These are phyloP conservation scores for Arthrinium puccinioides DNA, from an alignment of 2,329 filamentous ascomycete genomes.

Conservation along the genomic window DNA sequence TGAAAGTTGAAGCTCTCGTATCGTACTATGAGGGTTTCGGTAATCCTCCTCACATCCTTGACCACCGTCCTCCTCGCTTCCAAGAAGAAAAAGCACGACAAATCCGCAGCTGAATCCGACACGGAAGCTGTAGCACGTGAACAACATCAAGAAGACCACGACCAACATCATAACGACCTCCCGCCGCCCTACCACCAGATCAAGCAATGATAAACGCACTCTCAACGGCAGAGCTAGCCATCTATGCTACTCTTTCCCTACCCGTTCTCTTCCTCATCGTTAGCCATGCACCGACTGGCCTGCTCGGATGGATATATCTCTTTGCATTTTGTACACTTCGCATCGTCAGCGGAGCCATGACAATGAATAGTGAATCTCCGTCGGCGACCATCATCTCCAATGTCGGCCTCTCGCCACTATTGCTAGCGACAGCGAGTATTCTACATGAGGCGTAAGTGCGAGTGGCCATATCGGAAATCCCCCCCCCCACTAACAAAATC, in stretches of 20 bases:
- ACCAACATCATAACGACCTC: background rate
- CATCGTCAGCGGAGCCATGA: background rate
- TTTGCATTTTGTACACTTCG: background rate
- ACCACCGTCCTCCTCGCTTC: no score
- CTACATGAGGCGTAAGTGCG: background rate
- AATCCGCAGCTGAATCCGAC: no score
- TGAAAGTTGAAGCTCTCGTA: no score
- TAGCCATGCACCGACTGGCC: no score
- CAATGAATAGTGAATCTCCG: background rate
- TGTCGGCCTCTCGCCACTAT: background rate
- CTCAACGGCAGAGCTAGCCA: background rate
- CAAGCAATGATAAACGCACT: background rate
- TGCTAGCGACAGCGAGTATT: background rate
- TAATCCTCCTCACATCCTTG: no score
- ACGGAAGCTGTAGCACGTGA: no score
- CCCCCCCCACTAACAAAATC: no score
- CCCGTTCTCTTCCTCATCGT: no score
- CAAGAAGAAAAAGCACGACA: no score
- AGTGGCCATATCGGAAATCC: background rate
- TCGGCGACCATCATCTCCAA: background rate
- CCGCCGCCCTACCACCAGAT: background rate
- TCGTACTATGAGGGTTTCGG: no score
- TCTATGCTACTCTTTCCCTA: no score
- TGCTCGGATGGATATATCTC: background rate
- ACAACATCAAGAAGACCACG: background rate